Conservation (phyloP, 2,329 filamentous ascomycete species). For the Arthrobotrys entomopaga region DNA sequence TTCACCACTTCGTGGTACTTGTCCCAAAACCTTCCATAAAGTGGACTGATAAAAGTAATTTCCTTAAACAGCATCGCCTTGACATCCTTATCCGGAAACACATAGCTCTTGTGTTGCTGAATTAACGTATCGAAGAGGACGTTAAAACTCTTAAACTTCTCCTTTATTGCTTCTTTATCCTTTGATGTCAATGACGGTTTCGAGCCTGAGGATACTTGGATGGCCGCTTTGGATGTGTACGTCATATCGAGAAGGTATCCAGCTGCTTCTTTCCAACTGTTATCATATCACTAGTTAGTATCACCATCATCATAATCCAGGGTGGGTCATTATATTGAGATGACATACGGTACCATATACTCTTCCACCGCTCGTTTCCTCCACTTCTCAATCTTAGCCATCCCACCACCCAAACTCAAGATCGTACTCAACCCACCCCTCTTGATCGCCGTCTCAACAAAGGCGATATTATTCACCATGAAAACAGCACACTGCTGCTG, state of each 20-base stretch:
- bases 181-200: constrained; percentile 81
- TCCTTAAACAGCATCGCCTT: constrained; percentile 81
- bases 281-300: background rate
- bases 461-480: constrained; percentile 84
- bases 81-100: constrained; percentile 87
- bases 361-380: constrained; percentile 83
- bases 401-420: constrained; percentile 70
- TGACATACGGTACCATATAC: constrained; percentile 68
- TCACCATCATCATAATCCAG: background rate
- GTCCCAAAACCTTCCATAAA: constrained; percentile 96
- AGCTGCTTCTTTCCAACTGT: constrained; percentile 81
- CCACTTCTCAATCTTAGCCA: constrained; percentile 79
- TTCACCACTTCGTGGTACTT: constrained; percentile 96
- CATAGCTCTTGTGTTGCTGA: constrained; percentile 79
- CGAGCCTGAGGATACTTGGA: constrained; percentile 69
- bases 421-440: constrained; percentile 80
- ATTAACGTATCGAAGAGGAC: constrained; percentile 88
- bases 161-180: constrained; percentile 95
- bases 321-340: background rate
- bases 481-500: constrained; percentile 87
- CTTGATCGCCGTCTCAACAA: constrained; percentile 84
- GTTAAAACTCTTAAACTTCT: constrained; percentile 92
- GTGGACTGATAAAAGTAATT: constrained; percentile 88
- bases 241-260: constrained; percentile 67
- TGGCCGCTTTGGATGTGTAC: constrained; percentile 74